A percentile compares a stretch with the other conserved stretches of the same genome.
Evolutionary conservation across 148 eudicot genomes (phyloP).

Genomic region (Vaccinium vitisidaea): DNA sequence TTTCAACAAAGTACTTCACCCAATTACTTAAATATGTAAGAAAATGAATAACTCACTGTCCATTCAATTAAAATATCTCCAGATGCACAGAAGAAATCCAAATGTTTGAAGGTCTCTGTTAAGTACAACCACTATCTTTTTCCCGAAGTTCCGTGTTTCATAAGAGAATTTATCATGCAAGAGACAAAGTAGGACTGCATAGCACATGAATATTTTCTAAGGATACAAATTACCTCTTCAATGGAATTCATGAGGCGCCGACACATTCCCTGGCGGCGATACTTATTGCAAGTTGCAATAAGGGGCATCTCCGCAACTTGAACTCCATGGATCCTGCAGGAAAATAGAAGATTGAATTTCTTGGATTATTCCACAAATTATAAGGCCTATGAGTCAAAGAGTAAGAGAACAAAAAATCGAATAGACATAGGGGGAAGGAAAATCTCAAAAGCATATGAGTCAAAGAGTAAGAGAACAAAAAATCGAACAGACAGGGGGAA

Average conservation of each 20-base stretch:
- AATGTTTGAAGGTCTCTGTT: not conserved
- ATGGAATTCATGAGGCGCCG: slow-evolving; percentile 66
- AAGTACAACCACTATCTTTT: not conserved
- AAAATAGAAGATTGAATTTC: slow-evolving; percentile 17
- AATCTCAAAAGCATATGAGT: not conserved
- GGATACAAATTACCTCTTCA: slow-evolving; percentile 57
- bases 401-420: not conserved
- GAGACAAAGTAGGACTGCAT: not conserved
- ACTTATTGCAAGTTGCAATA: slow-evolving; percentile 85
- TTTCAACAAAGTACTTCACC: too few relatives aligned
- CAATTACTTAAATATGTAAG: too few relatives aligned
- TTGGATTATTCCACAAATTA: not conserved
- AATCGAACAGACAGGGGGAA: not conserved
- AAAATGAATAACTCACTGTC: not conserved
- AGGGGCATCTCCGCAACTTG: slow-evolving; percentile 96
- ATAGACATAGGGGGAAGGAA: not conserved
- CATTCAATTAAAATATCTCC: not conserved
- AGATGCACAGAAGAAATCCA: not conserved
- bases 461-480: not conserved
- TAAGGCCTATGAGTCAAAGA: not conserved
- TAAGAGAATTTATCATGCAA: not conserved
- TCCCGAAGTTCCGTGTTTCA: not conserved
- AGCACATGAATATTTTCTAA: not conserved
- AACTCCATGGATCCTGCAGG: slow-evolving; percentile 84
- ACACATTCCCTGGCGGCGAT: slow-evolving; percentile 95